A percentile compares a stretch with the other conserved stretches of the same genome.
These are phyloP conservation scores for Hyaloperonospora brassicae DNA, from an alignment of 352 stramenopile species.

Conservation along the genomic window DNA sequence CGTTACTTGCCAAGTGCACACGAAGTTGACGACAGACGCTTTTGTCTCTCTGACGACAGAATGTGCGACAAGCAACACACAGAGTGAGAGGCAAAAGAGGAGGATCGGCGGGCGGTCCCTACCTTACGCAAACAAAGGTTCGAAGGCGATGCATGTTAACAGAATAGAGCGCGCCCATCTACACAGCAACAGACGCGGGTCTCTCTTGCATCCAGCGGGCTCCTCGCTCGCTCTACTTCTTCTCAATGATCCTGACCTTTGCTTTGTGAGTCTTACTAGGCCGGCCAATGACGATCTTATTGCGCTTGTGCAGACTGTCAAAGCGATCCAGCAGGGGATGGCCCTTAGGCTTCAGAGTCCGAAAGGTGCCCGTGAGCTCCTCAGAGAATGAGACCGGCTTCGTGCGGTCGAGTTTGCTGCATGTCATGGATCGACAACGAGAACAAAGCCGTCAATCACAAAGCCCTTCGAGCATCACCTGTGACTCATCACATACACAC, in stretches of 20 bases:
- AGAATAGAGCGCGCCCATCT: too few relatives aligned
- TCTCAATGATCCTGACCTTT: slow-evolving; percentile 79
- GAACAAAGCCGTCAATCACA: slow-evolving; percentile 3
- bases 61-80: too few relatives aligned
- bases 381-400: slow-evolving; percentile 69
- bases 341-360: slow-evolving; percentile 72
- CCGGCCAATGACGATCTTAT: slow-evolving; percentile 70
- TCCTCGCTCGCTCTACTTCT: slow-evolving; percentile 40
- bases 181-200: not conserved
- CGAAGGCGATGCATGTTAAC: too few relatives aligned
- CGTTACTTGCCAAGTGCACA: too few relatives aligned
- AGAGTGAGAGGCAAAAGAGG: too few relatives aligned
- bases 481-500: too few relatives aligned
- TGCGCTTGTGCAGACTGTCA: slow-evolving; percentile 83
- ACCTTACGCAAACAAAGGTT: too few relatives aligned
- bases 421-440: slow-evolving; percentile 1
- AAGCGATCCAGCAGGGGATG: slow-evolving; percentile 74
- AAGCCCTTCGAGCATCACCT: too few relatives aligned
- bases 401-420: slow-evolving; percentile 64
- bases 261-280: slow-evolving; percentile 55
- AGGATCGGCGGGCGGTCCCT: too few relatives aligned
- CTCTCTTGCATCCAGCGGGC: too few relatives aligned
- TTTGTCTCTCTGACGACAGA: too few relatives aligned
- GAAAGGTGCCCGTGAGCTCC: slow-evolving; percentile 74
- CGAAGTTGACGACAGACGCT: too few relatives aligned